Base-by-base conservation (phyloP, 192 early-diverging fungal genomes). In the Umbelopsis ramanniana region DNA sequence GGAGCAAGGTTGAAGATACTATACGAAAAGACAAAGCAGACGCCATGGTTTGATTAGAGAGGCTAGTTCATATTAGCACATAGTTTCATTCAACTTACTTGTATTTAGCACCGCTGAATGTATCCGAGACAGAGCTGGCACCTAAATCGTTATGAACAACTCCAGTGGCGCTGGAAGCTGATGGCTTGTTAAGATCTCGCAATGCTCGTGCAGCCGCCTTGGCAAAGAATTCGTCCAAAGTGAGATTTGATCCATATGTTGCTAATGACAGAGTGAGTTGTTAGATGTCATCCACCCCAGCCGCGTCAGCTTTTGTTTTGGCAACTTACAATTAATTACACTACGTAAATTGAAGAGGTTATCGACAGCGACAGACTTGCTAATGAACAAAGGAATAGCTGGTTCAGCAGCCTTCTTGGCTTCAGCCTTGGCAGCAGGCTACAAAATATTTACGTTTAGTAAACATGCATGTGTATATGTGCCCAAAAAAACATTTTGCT, bases 181-280 rank as follows among this genome's bases (percentile, higher is more conserved):
- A 57, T n/a, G 48, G 89, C 86, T 95, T 94, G 22, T 93, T 93
- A 6, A 97, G 91, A 70, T 96, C 95, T 52, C 87, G 85, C 52
- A 97, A 81, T 1, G 97, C 93, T 33, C 93, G 82, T 40, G 87
- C 86, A 6, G 94, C 87, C 0, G 97, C 97, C 86, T 96, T 96
- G 85, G 94, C 89, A 67, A 98, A 89, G 80, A 98, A 96, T 81
- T 98, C 97, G 78, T 97, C 96, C 53, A 98, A 88, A 54, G 93
- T 94, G 22, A 97, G 12, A 35, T 63, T 29, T 63, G 57, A 37
- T 7, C n/a, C 26, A 17, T 63, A 26, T 19, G 57, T 68, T 47
- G 35, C 45, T 46, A 3, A 43, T 15, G 23, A 21, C 14, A 43
- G 8, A 12, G 40, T 43, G 11, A 23, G 14, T 29, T 68, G n/a